A percentile compares a stretch with the other conserved stretches of the same genome.
Conservation (phyloP, 805 yeast genomes). For the Saturnispora besseyi region DNA sequence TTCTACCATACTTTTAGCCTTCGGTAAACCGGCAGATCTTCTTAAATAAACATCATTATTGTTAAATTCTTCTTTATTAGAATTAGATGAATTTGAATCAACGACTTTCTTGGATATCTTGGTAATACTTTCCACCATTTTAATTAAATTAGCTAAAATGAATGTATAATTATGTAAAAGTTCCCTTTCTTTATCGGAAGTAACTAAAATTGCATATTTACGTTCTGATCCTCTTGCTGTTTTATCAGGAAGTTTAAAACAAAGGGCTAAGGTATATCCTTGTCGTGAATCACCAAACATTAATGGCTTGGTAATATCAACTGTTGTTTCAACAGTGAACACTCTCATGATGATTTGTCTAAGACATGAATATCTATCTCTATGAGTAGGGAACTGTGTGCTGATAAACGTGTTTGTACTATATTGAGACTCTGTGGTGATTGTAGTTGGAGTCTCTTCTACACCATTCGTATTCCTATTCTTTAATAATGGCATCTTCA, state of each 20-base stretch:
- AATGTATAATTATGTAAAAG: slow-evolving; percentile 49
- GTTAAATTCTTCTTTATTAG: slow-evolving; percentile 19
- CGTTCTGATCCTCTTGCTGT: slow-evolving; percentile 71
- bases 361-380: slow-evolving; percentile 43
- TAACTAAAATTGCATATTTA: slow-evolving; percentile 51
- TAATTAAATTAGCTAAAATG: slow-evolving; percentile 33
- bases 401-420: slow-evolving; percentile 32
- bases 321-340: slow-evolving; percentile 57
- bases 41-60: slow-evolving; percentile 48
- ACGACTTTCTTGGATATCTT: slow-evolving; percentile 19
- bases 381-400: slow-evolving; percentile 51
- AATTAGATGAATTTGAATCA: slow-evolving; percentile 10
- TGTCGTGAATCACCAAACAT: slow-evolving; percentile 53
- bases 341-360: slow-evolving; percentile 54
- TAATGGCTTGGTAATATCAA: slow-evolving; percentile 50
- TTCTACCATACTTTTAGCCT: slow-evolving; percentile 47
- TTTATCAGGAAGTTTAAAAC: slow-evolving; percentile 54
- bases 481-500: slow-evolving; percentile 19
- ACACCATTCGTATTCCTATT: not conserved
- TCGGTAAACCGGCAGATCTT: slow-evolving; percentile 40
- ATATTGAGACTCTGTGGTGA: slow-evolving; percentile 9
- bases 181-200: slow-evolving; percentile 44
- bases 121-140: slow-evolving; percentile 34
- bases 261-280: slow-evolving; percentile 51
- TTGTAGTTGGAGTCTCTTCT: slow-evolving; percentile 7